Base-by-base conservation (phyloP, 2,329 filamentous ascomycete genomes). In the Colletotrichum viniferum region DNA sequence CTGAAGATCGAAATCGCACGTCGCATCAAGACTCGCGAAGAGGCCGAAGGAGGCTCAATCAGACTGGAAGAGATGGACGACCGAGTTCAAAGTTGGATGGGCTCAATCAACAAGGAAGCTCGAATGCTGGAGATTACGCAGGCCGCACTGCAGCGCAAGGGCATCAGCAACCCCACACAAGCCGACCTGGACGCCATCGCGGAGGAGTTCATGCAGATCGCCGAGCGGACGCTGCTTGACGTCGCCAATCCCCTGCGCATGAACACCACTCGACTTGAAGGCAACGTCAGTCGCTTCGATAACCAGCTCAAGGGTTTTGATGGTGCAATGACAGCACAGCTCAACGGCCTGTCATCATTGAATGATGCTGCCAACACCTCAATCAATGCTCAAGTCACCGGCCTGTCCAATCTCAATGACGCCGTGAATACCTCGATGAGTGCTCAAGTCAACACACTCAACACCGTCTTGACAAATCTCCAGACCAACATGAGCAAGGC, bases 11-110 rank as follows among this genome's bases (percentile, higher is more conserved):
- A 84, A 24, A 82, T 86, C 18, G 77, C 82, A 4, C 82, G 82
- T 5, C 78, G 78, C 6, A 86, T 87, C 61, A 78, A 79, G 5
- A 81, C 83, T 21, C 85, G 86, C 3, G 84, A 87, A 76, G 77
- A 80, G 26, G 52, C 77, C 77, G 28, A 80, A 55, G 24, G 76
- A 69, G 68, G 81, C 28, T 64, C 69, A 16, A n/a, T 18, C 43
- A 34, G 34, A 18, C 58, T 73, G 8, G 16, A 68, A 73, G 63
- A 73, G 56, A 48, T 69, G 34, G 73, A 73, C 34, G 43, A 58
- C 7, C 63, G 73, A 67, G 58, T 76, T n/a, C 73, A 76, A 28
- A 30, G 30, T 48, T 76, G 73, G 73, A 76, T 76, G 73, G 63
- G 30, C 48, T 68, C 73, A 21, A 76, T 76, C 63, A 64, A 60